Percentiles rank a stretch among this genome's conserved stretches.
phyloP scores from a whole-genome alignment of 1,139 yeast species.

The Pichia sp. region DNA sequence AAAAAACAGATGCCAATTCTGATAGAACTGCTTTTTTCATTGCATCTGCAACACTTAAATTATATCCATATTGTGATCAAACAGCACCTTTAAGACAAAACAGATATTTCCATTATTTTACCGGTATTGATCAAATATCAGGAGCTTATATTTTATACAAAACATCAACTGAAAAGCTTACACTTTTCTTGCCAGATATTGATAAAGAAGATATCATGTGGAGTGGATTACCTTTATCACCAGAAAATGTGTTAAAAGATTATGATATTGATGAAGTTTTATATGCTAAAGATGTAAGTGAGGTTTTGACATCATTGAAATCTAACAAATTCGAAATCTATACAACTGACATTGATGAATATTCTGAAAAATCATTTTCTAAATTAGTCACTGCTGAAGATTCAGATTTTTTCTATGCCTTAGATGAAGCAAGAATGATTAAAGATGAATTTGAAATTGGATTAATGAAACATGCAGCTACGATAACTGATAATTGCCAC shows the following conservation, averaged over 20 bases:
- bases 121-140: conserved; percentile 74
- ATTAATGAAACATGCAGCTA: conserved; percentile 72
- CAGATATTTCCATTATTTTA: conserved; percentile 78
- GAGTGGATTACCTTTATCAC: conserved; percentile 79
- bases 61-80: conserved; percentile 77
- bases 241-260: conserved; percentile 55
- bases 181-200: conserved; percentile 72
- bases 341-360: conserved; percentile 42
- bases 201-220: conserved; percentile 93
- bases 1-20: conserved; percentile 19
- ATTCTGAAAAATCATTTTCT: conserved; percentile 30
- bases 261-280: conserved; percentile 81
- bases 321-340: conserved; percentile 26
- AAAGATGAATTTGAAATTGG: conserved; percentile 79
- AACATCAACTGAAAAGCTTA: conserved; percentile 47
- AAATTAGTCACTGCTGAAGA: conserved; percentile 38
- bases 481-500: conserved; percentile 83
- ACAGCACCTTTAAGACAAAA: conserved; percentile 78
- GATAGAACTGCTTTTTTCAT: conserved; percentile 37
- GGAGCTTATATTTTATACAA: conserved; percentile 67
- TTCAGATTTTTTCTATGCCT: conserved; percentile 55
- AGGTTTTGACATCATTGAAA: conserved; percentile 11
- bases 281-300: conserved; percentile 45
- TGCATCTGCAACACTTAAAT: conserved; percentile 58
- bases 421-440: conserved; percentile 80